Conservation (phyloP, 306 rosid species). For the cucumber (Cucumis sativus) region Cucumber_9930_V3 NC_026659.2:2603501-2604000, state of each 20-base stretch:
- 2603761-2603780: constrained; percentile 1
- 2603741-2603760: neutral
- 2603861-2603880: neutral
- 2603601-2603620: neutral
- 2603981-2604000: too few relatives aligned
- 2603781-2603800: neutral
- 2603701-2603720: neutral
- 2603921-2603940: too few relatives aligned
- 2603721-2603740: neutral
- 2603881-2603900: too few relatives aligned
- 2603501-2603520: neutral
- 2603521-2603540: neutral
- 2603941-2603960: too few relatives aligned
- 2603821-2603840: neutral
- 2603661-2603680: neutral
- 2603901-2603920: too few relatives aligned
- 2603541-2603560: neutral
- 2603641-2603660: neutral
- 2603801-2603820: neutral
- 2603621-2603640: neutral
- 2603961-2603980: too few relatives aligned
- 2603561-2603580: neutral
- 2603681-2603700: neutral
- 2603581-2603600: neutral
- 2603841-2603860: neutral